Evolutionary conservation across 139 green algal species (phyloP), one percentile per base, ranked within the genome.

Genomic region (Bryopsis sp.): DNA sequence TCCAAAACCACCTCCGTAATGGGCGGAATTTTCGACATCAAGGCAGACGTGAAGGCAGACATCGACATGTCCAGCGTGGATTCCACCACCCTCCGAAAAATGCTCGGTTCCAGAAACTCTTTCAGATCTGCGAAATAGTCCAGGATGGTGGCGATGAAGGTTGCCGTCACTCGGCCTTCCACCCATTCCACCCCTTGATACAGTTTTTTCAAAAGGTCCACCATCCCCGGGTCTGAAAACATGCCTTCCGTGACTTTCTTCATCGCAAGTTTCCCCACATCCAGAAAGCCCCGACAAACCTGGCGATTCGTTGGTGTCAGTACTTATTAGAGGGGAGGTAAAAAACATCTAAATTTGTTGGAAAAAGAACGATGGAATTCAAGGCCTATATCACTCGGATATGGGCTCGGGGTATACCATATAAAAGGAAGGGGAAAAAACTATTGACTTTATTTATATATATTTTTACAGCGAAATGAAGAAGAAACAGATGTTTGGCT

Each of bases 201-300:
- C 6, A 65, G 31, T 33, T 65, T 65, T 33, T 65, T 65, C 28
- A 65, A 6, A 7, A 65, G 24, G 26, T 33, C 58, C 32, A 65
- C 58, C 58, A 65, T 65, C 26, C 58, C 58, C 15, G 28, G 7
- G n/a, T 65, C 58, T 31, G 32, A 8, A 65, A 65, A 65, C 7
- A 65, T 33, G 26, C 31, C 58, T 15, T 65, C 58, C 3, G 43
- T 22, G 58, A 65, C 32, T 26, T 65, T 65, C 58, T 65, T 65
- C 58, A 65, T 65, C 7, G 58, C 58, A 6, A 6, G 26, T 43
- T 65, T 65, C 15, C 8, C 58, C 7, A 65, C 58, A 47, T 65
- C 58, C 15, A 65, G 58, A 65, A 65, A 65, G 6, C 58, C 58
- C 4, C 58, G 58, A 43, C 43, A 65, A 33, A 65, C n/a, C n/a